Percentiles rank a stretch among this genome's conserved stretches.
phyloP scores from a whole-genome alignment of 2,329 filamentous ascomycete genomes.

The Xylariaceae sp. region DNA sequence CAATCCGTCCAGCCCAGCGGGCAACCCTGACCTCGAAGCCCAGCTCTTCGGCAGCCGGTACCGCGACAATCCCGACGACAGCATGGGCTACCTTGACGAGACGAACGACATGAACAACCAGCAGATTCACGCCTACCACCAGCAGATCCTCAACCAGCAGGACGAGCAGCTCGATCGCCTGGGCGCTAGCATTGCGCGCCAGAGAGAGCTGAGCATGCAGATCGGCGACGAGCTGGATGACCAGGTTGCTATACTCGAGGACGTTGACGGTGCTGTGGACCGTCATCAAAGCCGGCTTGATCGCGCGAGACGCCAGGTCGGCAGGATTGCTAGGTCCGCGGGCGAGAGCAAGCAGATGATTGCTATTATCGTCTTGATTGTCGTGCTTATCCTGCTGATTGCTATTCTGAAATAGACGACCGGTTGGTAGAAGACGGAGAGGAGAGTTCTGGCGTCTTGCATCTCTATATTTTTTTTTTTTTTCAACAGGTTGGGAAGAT shows the following conservation, averaged over 20 bases:
- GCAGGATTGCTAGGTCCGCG: slow-evolving; percentile 67
- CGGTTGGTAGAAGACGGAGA: not conserved
- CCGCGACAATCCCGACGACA: slow-evolving; percentile 62
- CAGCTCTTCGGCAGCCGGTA: slow-evolving; percentile 55
- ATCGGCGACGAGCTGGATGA: slow-evolving; percentile 94
- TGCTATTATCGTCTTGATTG: slow-evolving; percentile 74
- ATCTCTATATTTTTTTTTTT: no score
- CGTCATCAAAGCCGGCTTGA: slow-evolving; percentile 74
- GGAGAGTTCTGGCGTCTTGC: no score
- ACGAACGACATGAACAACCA: slow-evolving; percentile 65
- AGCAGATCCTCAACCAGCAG: slow-evolving; percentile 77
- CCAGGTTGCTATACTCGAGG: slow-evolving; percentile 84
- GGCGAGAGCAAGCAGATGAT: slow-evolving; percentile 86
- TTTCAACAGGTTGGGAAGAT: not conserved
- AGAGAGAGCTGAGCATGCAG: slow-evolving; percentile 89
- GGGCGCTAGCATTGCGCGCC: slow-evolving; percentile 80
- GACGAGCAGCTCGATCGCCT: slow-evolving; percentile 89
- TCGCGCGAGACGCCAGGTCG: slow-evolving; percentile 68
- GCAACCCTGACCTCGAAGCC: slow-evolving; percentile 43
- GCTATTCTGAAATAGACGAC: slow-evolving; percentile 66
- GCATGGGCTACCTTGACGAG: slow-evolving; percentile 56
- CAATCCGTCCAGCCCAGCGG: slow-evolving; percentile 40
- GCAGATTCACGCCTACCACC: slow-evolving; percentile 84
- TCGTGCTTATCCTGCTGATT: slow-evolving; percentile 78
- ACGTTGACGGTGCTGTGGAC: slow-evolving; percentile 79